Base-by-base conservation (phyloP, 139 green algal genomes). In the Chlamydomonas schloesseri region DNA sequence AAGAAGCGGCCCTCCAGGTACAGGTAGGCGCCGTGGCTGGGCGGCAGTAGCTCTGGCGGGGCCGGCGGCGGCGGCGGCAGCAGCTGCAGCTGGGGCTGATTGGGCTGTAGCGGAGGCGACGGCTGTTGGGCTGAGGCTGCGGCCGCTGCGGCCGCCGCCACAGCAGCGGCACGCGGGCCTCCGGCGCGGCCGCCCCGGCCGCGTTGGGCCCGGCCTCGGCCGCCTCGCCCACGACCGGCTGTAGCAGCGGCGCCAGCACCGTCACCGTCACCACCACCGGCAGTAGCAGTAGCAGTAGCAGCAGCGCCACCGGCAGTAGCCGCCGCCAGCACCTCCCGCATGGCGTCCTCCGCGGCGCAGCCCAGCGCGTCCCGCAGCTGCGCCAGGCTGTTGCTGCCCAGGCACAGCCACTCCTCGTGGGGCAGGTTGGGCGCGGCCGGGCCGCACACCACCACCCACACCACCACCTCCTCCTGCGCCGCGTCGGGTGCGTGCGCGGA, bases 331-430 rank as follows among this genome's bases (percentile, higher is more conserved):
- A 42, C 78, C 64, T 74, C 55, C 42, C 64, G 37, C 76, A 84
- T 84, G 13, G 78, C 78, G 29, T 74, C 78, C 78, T 84, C 78
- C 13, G 64, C 65, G 17, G 64, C 78, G 78, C 78, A 84, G 15
- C 78, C 78, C 64, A 84, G 42, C 29, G 71, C 78, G 78, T 84
- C 78, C 46, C 78, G 15, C 78, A 84, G 78, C n/a, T 84, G 15
- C 8, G 14, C 28, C 64, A 84, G 78, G 46, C 10, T 50, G 6
- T 26, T 14, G 37, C 10, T 29, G 14, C 64, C 78, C 64, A 75
- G 78, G 64, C 60, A 8, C 78, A 84, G 78, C 60, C 58, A 53
- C 78, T 84, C 78, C 78, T 84, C 64, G 18, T 65, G n/a, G 20
- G 74, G 78, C 29, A 67, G 10, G 28, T 74, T 31, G 29, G 78